Percentiles rank a stretch among this genome's conserved stretches.
phyloP scores from a whole-genome alignment of 371 early-diverging fungal species.

The Phascolomyces articulosus region DNA sequence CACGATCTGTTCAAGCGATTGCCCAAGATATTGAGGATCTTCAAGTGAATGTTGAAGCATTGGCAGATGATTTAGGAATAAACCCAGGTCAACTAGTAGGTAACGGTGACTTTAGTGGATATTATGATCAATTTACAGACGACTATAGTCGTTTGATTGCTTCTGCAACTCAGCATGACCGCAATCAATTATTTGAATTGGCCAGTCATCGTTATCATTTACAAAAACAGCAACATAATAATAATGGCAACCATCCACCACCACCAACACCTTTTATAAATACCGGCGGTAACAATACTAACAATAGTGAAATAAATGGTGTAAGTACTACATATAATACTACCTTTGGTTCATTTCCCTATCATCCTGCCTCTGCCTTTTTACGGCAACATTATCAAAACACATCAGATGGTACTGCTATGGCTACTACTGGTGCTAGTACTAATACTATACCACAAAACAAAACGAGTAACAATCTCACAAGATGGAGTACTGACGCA shows the following conservation, averaged over 20 bases:
- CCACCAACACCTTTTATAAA: neutral
- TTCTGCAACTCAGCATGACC: constrained; percentile 11
- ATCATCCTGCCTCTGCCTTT: neutral
- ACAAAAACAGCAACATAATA: neutral
- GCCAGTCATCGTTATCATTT: neutral
- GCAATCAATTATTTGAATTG: constrained; percentile 13
- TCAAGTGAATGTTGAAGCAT: constrained; percentile 30
- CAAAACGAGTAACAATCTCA: neutral
- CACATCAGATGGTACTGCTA: too few relatives aligned
- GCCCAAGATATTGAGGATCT: constrained; percentile 32
- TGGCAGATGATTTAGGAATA: constrained; percentile 35
- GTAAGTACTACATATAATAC: constrained; percentile 6
- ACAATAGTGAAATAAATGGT: neutral
- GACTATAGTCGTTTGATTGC: constrained; percentile 20
- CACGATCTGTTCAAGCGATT: constrained; percentile 32
- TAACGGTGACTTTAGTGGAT: constrained; percentile 5
- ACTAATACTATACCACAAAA: neutral
- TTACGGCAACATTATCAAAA: too few relatives aligned
- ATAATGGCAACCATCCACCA: neutral
- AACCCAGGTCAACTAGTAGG: constrained; percentile 16
- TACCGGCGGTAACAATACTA: neutral
- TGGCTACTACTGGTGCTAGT: neutral
- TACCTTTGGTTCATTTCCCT: too few relatives aligned
- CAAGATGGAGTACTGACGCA: constrained; percentile 6
- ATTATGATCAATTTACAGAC: constrained; percentile 9